Base-by-base conservation (phyloP, 1,284 basidiomycete species). In the Bjerkandera adusta region DNA sequence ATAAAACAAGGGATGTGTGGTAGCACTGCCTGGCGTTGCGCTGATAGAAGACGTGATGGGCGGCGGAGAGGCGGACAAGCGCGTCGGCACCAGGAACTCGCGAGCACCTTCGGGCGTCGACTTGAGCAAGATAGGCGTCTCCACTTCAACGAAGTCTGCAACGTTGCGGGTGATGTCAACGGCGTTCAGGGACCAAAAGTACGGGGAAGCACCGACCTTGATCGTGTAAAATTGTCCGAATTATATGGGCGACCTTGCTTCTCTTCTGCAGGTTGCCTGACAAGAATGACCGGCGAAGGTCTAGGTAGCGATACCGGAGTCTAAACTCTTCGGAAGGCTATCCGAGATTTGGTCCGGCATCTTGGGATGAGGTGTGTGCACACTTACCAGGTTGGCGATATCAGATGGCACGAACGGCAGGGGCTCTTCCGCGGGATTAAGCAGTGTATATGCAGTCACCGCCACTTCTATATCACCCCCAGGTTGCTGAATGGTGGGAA, bases 41-140 rank as follows among this genome's bases (percentile, higher is more conserved):
- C 53, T 51, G 18, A 56, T 44, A 36, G 49, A 43, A 26, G 50
- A n/a, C 2, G 36, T 21, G 20, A 37, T 42, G 7, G 52, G 45
- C 5, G 54, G 48, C 5, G 55, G 33, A 29, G 62, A 49, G 34
- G 39, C 27, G 27, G 64, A 61, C 35, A 75, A 59, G 39, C 95
- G 85, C n/a, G 88, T 83, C 24, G 95, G 94, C 33, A 97, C 94
- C 36, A 97, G 80, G 62, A 93, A 97, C 63, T 97, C 95, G 52
- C 94, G 78, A 1, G 94, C 94, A 24, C 95, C 94, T 70, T 97
- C 95, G 1, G 93, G 92, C 2, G 93, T 89, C 2, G 92, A 96
- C 61, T 90, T 86, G 30, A 97, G 79, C n/a, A 97, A 75, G 46
- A 95, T 76, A 12, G 94, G 95, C 0, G 95, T 97, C 67, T 97